Evolutionary conservation across 768 basidiomycete genomes (phyloP), one percentile per base, ranked within the genome.

Genomic region (Panellus pusillus): DNA sequence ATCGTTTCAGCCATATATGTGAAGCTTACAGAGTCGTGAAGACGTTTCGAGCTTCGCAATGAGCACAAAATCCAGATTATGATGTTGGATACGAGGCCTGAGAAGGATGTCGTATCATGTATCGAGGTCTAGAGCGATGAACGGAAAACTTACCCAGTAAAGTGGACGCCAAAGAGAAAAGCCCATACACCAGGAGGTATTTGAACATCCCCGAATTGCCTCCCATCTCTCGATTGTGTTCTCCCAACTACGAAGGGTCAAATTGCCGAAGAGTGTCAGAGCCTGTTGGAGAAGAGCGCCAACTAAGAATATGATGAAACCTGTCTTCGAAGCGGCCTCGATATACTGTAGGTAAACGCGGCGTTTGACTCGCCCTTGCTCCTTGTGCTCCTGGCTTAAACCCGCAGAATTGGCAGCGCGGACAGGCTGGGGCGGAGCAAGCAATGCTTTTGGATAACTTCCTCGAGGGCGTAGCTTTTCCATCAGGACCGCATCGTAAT

Each of bases 341-440:
- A 96, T 78, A 65, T 97, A 97, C 52, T 83, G 73, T 45, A 70
- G 65, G 67, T 97, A 97, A 2, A 97, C 91, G 6, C 79, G 72
- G 13, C 66, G 62, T 69, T 93, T 93, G 52, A 96, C 93, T 20
- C 79, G 80, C 5, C 93, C 93, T 64, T 87, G 84, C 62, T 93
- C 91, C 48, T 74, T 78, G 66, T 91, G 87, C 65, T 91, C 89
- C 62, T 83, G 83, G 14, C 78, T 75, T 13, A 83, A 66, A 1
- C 83, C 86, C 24, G 74, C 69, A 0, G 76, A 72, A 28, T 71
- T 60, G 2, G 71, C 62, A 11, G 71, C 67, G 17, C 77, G 76
- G 1, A 74, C 58, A 9, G 75, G 63, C 3, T 75, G 66, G 9
- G 71, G 66, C 12, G 72, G 63, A 9, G 76, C 80, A 32, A 87